Evolutionary conservation across 345 rosid species (phyloP).

Genomic region (Salix viminalis): DNA sequence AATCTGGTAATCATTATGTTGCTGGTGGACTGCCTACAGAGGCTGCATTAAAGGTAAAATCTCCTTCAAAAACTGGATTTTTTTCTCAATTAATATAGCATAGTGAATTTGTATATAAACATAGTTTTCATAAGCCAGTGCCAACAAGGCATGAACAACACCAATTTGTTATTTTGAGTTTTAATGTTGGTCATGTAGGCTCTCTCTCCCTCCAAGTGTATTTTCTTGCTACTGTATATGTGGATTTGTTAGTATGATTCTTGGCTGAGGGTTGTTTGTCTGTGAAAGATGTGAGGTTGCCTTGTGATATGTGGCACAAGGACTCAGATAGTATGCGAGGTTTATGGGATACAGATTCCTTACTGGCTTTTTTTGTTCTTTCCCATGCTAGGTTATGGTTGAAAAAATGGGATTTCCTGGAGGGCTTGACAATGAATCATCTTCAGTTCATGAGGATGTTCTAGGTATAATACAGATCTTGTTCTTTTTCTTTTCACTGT

Average conservation of each 20-base stretch:
- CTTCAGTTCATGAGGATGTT: conserved; percentile 37
- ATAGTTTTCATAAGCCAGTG: too few species aligned
- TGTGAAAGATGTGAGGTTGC: background rate
- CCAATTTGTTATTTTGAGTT: background rate
- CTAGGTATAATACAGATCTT: conserved; percentile 42
- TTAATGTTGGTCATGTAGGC: background rate
- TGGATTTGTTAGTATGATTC: background rate
- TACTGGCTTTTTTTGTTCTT: background rate
- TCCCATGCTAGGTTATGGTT: conserved; percentile 65
- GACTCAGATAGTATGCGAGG: background rate
- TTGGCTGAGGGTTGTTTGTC: conserved; percentile 4
- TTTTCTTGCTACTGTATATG: conserved; percentile 1
- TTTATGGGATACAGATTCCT: background rate
- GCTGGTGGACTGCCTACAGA: conserved; percentile 84
- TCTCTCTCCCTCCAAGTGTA: background rate
- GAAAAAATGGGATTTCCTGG: conserved; percentile 93
- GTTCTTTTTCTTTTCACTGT: background rate
- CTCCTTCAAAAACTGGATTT: background rate
- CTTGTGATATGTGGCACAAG: background rate
- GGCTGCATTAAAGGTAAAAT: conserved; percentile 89
- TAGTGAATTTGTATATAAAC: too few species aligned
- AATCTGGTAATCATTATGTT: conserved; percentile 59
- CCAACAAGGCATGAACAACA: too few species aligned
- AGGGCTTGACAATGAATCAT: conserved; percentile 33
- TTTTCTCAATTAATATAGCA: too few species aligned